Evolutionary conservation across 2,329 filamentous ascomycete species (phyloP), one percentile per base, ranked within the genome.

Genomic region (Clonostachys rosea): DNA sequence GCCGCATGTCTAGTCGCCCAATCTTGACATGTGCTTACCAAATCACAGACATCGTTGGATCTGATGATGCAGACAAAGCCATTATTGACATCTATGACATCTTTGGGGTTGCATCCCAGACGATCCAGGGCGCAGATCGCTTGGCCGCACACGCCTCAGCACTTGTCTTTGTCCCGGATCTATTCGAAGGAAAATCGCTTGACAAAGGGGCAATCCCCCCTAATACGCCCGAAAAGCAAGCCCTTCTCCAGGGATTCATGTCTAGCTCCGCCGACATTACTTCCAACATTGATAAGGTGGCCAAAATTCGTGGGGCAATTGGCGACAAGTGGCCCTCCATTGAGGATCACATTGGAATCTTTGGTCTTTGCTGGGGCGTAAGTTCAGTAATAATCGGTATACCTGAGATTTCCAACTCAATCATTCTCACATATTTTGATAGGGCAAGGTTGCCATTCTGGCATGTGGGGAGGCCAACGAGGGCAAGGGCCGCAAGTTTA

Each of bases 311-410:
- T 9, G 10, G 10, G 24, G 24, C 3, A 4, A 30, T 64, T 7
- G 61, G 57, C 20, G 49, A 50, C 16, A 57, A 48, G 36, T 75
- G 62, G 51, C 62, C 65, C 0, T 54, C 46, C 4, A 65, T 71
- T 2, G 59, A 67, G 44, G 68, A 59, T 18, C 74, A 71, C 33
- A 56, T 64, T 63, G 74, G 63, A 1, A 56, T 67, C 5, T 66
- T 75, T 46, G 75, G 75, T 3, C 57, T 76, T 6, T 79, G 75
- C 56, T 78, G 74, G 71, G 74, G 75, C 34, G 73, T 41, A 41
- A 41, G 40, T 17, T 13, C 12, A 41, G 1, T 12, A 12, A 41
- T 14, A 17, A n/a, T 6, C 16, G 2, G 16, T 11, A 17, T n/a
- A 41, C 24, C 10, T 8, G 1, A 5, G 24, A 30, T 9, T 30